Base-by-base conservation (phyloP, 129 eudicot genomes). In the Flaveria trinervia region DNA sequence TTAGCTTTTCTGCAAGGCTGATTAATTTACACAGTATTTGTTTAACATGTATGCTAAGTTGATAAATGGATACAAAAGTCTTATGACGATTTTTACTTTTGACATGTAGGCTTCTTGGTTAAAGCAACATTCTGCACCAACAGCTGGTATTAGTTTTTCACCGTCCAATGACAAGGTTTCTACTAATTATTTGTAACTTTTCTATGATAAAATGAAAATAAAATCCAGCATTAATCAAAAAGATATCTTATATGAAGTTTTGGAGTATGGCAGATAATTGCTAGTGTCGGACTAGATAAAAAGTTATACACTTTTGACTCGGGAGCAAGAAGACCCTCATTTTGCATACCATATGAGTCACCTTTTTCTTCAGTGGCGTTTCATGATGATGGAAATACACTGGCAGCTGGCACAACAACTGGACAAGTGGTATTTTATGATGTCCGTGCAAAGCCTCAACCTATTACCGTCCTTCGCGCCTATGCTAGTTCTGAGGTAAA, bases 111-210 rank as follows among this genome's bases (percentile, higher is more conserved):
- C 83, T 76, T 94, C 99, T 72, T 94, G 99, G 99, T 71, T 85
- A 79, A 94, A 89, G 82, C 97, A 94, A 81, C 99, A 94, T 82
- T 89, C 97, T 62, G 99, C 99, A 36, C 99, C 99, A 51, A 91
- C 97, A 33, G 89, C 97, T 79, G 99, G 96, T 68, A 86, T 94
- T 77, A 86, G 97, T 71, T 94, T 94, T 79, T 94, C 97, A 55
- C 99, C 99, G 39, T 77, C 96, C 8, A 94, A 86, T 83, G 99
- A 94, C 67, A 94, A 94, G 99, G 99, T 94, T 66, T 83, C 30
- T 54, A 65, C 46, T 77, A 33, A 30, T 20, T 50, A 18, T 30
- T 15, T 33, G 28, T 26, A 48, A 22, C 44, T 60, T 46, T 60
- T 70, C 39, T 48, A 13, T 52, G 13, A 49, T 50, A 49, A 9